Evolutionary conservation across 2,329 filamentous ascomycete species (phyloP), one percentile per base, ranked within the genome.

Genomic region (Chaetomium strumarium): DNA sequence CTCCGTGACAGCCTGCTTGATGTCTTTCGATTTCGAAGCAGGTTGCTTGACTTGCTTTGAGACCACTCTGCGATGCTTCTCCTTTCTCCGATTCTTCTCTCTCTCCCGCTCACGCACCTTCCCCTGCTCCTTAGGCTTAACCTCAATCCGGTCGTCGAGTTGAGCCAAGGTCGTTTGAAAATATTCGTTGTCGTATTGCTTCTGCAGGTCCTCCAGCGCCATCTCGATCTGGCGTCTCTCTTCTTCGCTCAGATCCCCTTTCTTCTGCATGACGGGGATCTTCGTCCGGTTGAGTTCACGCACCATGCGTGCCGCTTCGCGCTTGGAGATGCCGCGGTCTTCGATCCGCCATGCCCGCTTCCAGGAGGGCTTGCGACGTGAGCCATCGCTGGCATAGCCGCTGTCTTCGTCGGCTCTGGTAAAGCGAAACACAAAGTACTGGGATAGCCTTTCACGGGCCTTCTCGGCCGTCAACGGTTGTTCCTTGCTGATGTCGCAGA

Each of bases 101-200:
- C 20, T 53, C 3, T 59, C 58, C n/a, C 55, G 61, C 10, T 53
- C 50, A 20, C 56, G 58, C 24, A 57, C 59, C 19, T 56, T 57
- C 30, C 47, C 58, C 56, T 33, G 45, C 11, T 46, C 60, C 49
- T 62, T 68, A 4, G 20, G 12, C 33, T 53, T 62, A 36, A 61
- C 59, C 48, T 62, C 67, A 16, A 69, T 58, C 50, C 70, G 65
- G 24, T 68, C 68, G 36, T 77, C 70, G 7, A 79, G 62, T 60
- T 79, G 76, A 13, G 64, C 71, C 5, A 79, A 62, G 14, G 65
- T 64, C 54, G 72, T 73, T 24, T 67, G 60, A 52, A 66, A 78
- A 6, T 69, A 67, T 2, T 40, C 49, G 36, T 77, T 72, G 2
- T 77, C 72, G 5, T 37, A 36, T 2, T 49, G 36, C 11, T 66